Evolutionary conservation across 345 rosid genomes (phyloP).

Genomic region (Salix brachista): DNA sequence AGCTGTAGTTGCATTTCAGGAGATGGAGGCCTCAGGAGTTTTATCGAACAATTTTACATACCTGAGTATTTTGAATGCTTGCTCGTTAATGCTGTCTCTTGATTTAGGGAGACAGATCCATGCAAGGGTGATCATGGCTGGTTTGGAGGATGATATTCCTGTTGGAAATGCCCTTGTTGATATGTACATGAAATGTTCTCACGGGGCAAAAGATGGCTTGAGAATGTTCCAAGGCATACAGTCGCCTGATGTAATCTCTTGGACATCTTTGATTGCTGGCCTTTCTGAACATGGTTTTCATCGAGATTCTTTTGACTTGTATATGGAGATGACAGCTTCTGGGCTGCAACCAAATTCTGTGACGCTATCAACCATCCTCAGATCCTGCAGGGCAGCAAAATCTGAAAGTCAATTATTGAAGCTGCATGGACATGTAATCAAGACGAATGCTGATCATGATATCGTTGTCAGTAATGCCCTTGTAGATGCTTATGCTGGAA

Average conservation of each 20-base stretch:
- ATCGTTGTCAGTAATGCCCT: conserved; percentile 52
- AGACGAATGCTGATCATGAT: conserved; percentile 31
- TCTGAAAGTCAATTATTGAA: conserved; percentile 26
- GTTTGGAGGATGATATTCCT: conserved; percentile 43
- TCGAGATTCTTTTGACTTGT: conserved; percentile 35
- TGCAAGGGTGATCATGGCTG: conserved; percentile 39
- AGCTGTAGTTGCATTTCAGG: conserved; percentile 46
- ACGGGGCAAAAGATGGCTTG: conserved; percentile 32
- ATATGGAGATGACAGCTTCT: conserved; percentile 43
- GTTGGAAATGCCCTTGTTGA: conserved; percentile 66
- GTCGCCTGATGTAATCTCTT: conserved; percentile 55
- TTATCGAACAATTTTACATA: conserved; percentile 42
- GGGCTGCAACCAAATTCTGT: conserved; percentile 51
- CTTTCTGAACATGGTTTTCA: conserved; percentile 41
- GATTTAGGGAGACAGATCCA: conserved; percentile 61
- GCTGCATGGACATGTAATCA: conserved; percentile 50
- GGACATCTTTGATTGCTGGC: conserved; percentile 71
- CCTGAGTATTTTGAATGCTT: conserved; percentile 40
- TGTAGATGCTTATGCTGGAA: conserved; percentile 54
- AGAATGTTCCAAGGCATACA: conserved; percentile 42
- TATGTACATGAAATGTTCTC: conserved; percentile 65
- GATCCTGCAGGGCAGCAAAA: conserved; percentile 34
- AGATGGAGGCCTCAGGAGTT: conserved; percentile 44
- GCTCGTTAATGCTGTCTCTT: conserved; percentile 32
- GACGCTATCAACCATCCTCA: conserved; percentile 51